Base-by-base conservation (phyloP, 2,329 filamentous ascomycete species). In the Epichloe elymi region DNA sequence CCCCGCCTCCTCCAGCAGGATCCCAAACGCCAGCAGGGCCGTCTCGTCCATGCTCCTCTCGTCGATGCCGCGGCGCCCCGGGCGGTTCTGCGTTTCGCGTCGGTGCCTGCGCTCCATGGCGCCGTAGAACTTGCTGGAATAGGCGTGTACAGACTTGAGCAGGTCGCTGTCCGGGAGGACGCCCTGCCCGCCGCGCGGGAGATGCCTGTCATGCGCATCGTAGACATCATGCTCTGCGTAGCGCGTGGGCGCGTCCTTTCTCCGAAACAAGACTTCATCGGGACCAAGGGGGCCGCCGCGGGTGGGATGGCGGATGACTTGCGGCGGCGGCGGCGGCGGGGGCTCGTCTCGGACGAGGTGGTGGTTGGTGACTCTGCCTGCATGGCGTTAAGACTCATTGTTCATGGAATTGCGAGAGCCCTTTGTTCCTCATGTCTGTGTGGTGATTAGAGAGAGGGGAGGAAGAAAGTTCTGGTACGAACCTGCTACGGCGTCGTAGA, bases 401-500 rank as follows among this genome's bases (percentile, higher is more conserved):
- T n/a, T n/a, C n/a, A 54, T 51, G 35, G 0, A 17, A 8, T 30
- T 30, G 41, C 26, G 14, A 14, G 14, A 37, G 26, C 26, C 26
- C 23, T 26, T 8, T 26, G 23, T 26, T 20, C 23, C 23, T 26
- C 23, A 26, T 7, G 23, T 8, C 23, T 26, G 23, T 3, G 23
- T 8, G 23, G 23, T 26, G 7, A n/a, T n/a, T n/a, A n/a, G n/a
- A 8, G 23, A 26, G 23, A 7, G 23, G 23, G 20, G 23, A 1
- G 0, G 1, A 5, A 1, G 23, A 26, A 8, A 14, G 23, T 30
- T 3, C 10, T 11, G 45, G 15, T 11, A 50, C 37, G 12, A 40
- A 84, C 83, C 83, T 59, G 83, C 83, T 50, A 87, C 82, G 15
- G 83, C 84, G 66, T 89, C 85, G 65, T 85, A 89, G 19, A 89